phyloP scores from a whole-genome alignment of 306 rosid species.

The Trichosanthes cucumerina region DNA sequence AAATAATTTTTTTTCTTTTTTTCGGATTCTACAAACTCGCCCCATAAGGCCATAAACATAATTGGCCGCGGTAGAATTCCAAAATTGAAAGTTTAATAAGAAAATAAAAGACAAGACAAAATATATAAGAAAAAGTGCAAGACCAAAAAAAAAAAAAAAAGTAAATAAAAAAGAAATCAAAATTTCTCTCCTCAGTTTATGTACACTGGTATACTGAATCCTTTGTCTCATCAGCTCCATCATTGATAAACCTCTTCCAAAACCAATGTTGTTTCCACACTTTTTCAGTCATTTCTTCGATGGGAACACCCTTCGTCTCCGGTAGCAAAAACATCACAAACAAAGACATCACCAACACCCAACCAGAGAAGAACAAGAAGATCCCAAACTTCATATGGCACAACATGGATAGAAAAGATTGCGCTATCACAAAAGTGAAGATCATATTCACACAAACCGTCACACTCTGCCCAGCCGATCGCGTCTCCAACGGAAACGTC shows the following conservation, averaged over 20 bases:
- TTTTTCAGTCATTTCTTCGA: slow-evolving; percentile 46
- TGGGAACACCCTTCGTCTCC: slow-evolving; percentile 43
- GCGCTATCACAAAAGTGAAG: slow-evolving; percentile 53
- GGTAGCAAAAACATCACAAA: slow-evolving; percentile 33
- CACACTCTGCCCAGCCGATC: slow-evolving; percentile 55
- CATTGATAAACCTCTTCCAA: slow-evolving; percentile 36
- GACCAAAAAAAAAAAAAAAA: too few relatives aligned
- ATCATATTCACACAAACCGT: slow-evolving; percentile 48
- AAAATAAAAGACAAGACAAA: not conserved
- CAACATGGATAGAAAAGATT: slow-evolving; percentile 47
- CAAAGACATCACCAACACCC: slow-evolving; percentile 30
- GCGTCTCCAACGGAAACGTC: slow-evolving; percentile 43
- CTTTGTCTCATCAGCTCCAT: not conserved
- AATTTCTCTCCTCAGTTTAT: too few relatives aligned
- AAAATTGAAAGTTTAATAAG: not conserved
- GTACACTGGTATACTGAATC: not conserved
- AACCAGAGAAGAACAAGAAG: slow-evolving; percentile 44
- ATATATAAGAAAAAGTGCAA: not conserved
- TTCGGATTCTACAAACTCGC: not conserved
- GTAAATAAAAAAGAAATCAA: too few relatives aligned
- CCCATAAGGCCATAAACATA: not conserved
- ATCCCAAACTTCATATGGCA: slow-evolving; percentile 42
- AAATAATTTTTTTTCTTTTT: not conserved
- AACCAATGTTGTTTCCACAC: slow-evolving; percentile 48
- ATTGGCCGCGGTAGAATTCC: not conserved